These are phyloP conservation scores for Diaporthe vexans DNA, from an alignment of 2,329 filamentous ascomycete species.

Conservation along the genomic window DNA sequence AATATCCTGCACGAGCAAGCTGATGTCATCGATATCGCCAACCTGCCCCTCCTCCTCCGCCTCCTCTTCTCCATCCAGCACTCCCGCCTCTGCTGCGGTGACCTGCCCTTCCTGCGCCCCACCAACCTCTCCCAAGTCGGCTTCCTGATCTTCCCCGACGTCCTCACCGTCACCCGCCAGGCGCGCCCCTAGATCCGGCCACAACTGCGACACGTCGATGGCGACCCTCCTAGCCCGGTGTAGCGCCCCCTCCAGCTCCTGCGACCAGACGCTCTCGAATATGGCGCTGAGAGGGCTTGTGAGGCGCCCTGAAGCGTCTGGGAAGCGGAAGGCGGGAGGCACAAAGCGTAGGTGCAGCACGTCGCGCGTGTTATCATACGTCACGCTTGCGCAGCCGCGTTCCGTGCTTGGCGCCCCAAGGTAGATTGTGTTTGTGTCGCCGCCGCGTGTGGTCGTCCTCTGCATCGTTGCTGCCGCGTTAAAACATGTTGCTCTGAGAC, in stretches of 20 bases:
- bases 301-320: not conserved
- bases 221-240: conserved; percentile 41
- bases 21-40: not conserved
- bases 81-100: not conserved
- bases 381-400: not conserved
- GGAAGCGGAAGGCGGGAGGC: not conserved
- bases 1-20: conserved; percentile 39
- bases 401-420: conserved; percentile 13
- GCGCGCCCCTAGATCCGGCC: conserved; percentile 22
- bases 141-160: not conserved
- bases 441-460: not conserved
- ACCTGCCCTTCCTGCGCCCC: not conserved
- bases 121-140: not conserved
- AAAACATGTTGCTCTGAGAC: conserved; percentile 26
- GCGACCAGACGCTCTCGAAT: conserved; percentile 40
- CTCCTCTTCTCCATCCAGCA: not conserved
- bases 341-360: conserved; percentile 41
- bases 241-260: conserved; percentile 34
- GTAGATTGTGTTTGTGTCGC: conserved; percentile 35
- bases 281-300: conserved; percentile 36
- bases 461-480: conserved; percentile 30
- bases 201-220: conserved; percentile 41
- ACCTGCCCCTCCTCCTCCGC: not conserved
- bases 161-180: not conserved
- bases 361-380: conserved; percentile 40